Conservation (phyloP, 139 green algal species). For the Gonium pectorale region DNA sequence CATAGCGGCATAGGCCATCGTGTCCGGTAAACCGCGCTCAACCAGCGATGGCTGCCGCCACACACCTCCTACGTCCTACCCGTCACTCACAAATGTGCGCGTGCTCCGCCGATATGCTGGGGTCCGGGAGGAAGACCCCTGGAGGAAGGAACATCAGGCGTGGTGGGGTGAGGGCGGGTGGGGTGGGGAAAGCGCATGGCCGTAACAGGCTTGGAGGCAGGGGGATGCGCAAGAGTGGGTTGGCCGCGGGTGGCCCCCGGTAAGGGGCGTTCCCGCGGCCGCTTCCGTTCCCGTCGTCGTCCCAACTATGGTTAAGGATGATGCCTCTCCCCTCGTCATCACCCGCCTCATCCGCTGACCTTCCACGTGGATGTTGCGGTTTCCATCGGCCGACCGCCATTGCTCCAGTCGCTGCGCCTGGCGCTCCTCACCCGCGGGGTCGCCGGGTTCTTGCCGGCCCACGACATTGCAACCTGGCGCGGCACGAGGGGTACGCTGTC, state of each 20-base stretch:
- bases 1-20: not conserved
- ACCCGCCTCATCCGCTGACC: not conserved
- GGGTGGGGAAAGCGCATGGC: too few species aligned
- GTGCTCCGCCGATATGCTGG: conserved; percentile 10
- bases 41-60: not conserved
- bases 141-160: not conserved
- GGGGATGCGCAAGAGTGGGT: not conserved
- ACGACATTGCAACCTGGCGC: conserved; percentile 18
- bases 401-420: not conserved
- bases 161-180: not conserved
- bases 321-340: not conserved
- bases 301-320: not conserved
- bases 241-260: not conserved
- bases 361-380: conserved; percentile 17
- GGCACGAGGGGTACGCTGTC: not conserved
- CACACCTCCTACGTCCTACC: not conserved
- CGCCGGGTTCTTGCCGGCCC: not conserved
- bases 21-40: not conserved
- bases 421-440: not conserved
- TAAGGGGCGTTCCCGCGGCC: not conserved
- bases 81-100: conserved; percentile 21
- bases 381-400: conserved; percentile 8
- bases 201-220: not conserved
- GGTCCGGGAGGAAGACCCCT: conserved; percentile 26
- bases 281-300: not conserved